Base-by-base conservation (phyloP, 2,329 filamentous ascomycete genomes). In the Diplodia scrobiculata region DNA sequence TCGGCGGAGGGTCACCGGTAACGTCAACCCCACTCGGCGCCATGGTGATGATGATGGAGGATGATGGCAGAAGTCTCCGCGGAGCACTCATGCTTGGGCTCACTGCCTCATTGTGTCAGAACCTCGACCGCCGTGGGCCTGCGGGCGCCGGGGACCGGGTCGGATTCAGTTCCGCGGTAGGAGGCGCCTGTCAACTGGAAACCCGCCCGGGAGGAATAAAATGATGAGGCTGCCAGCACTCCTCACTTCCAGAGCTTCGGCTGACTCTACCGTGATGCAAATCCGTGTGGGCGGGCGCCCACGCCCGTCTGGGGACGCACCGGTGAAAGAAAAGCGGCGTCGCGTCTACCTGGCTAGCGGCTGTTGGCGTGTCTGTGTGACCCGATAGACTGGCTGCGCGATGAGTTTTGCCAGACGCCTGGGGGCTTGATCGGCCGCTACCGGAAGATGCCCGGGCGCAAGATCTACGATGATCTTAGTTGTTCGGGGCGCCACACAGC, bases 51-150 rank as follows among this genome's bases (percentile, higher is more conserved):
- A 45, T 36, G 32, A 55, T 59, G 54, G 41, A 45, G 41, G 32
- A 55, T 59, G 54, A 59, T 59, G 54, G 54, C 25, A 59, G 36
- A 59, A 45, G 19, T 59, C 36, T 29, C 58, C 41, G 45, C 38
- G 10, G 41, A 27, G 29, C 11, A 9, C 13, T 17, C 13, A 48
- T 60, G 25, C 38, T 13, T 59, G 54, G 21, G 11, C 41, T 9
- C 17, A 10, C 27, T 62, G 45, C 58, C 45, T 32, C 17, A 10
- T 21, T n/a, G 19, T 38, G 52, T 29, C 32, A 14, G 38, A 17
- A 41, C 27, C 55, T 58, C 38, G 38, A 60, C 38, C 38, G 45
- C 54, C 9, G 10, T 5, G 25, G 50, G 27, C 50, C 17, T 32
- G 21, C 36, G 29, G 29, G 4, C 29, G 29, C 29, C 7, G 29